Conservation (phyloP, 1,284 basidiomycete genomes). For the Gymnopus androsaceus region DNA sequence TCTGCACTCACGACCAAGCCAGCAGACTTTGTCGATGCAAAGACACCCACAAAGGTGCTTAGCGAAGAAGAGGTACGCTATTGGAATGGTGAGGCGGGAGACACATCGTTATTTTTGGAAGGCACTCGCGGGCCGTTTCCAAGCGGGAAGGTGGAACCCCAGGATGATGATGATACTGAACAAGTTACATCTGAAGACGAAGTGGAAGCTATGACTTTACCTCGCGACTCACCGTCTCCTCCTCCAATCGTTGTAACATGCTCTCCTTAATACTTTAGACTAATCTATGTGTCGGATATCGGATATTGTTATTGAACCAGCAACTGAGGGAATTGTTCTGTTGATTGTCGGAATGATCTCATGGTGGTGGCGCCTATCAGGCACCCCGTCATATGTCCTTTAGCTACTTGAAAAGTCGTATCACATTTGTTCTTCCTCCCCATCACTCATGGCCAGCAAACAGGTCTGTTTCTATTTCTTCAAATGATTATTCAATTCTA, state of each 20-base stretch:
- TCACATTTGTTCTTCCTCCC: not conserved
- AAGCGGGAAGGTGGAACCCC: slow-evolving; percentile 24
- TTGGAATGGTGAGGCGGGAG: slow-evolving; percentile 40
- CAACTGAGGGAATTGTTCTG: not conserved
- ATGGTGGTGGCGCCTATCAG: too few species aligned
- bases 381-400: too few species aligned
- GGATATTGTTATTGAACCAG: not conserved
- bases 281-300: not conserved
- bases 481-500: not conserved
- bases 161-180: slow-evolving; percentile 28
- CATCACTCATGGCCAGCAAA: slow-evolving; percentile 53
- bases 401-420: too few species aligned
- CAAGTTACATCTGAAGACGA: slow-evolving; percentile 35
- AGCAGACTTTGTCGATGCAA: slow-evolving; percentile 49
- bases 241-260: slow-evolving; percentile 40
- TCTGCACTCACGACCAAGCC: slow-evolving; percentile 61
- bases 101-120: slow-evolving; percentile 9
- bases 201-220: slow-evolving; percentile 39
- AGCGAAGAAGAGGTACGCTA: slow-evolving; percentile 66
- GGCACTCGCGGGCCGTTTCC: slow-evolving; percentile 28
- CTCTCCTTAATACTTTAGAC: slow-evolving; percentile 24
- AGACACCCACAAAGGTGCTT: slow-evolving; percentile 63
- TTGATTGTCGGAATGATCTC: too few species aligned
- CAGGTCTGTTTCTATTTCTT: slow-evolving; percentile 40
- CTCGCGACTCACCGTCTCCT: slow-evolving; percentile 20